Evolutionary conservation across 2,329 filamentous ascomycete species (phyloP), one percentile per base, ranked within the genome.

Genomic region (Malbranchea cinnamomea): DNA sequence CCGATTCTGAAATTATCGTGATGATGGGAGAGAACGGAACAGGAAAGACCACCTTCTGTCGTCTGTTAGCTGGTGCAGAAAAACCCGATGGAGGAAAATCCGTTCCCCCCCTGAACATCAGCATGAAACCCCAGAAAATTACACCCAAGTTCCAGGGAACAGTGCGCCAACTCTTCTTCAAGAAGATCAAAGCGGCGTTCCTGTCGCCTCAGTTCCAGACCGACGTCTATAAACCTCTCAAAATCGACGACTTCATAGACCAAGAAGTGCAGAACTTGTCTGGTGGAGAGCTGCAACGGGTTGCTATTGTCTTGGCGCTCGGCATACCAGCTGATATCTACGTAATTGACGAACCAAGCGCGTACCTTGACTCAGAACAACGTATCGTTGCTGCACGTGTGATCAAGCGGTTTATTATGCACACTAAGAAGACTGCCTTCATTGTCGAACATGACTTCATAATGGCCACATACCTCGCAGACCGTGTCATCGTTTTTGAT

Each of bases 21-120:
- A 92, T 98, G 83, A 95, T 98, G 89, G 89, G 89, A 44, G 87
- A 95, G 65, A 98, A 98, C 61, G 89, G 89, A 61, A 98, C 91
- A 20, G 91, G 91, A 56, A 94, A 98, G 69, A 98, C 89, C 2
- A 98, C 89, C 4, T 98, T 98, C 69, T 95, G 87, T 67, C 83
- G 78, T 53, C 78, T 98, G 63, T 68, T 98, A 42, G 89, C 89
- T 34, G 91, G 91, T 52, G 82, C 80, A 22, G 69, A 92, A 45
- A 87, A 94, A 62, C 89, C 91, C 6, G 91, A 98, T 47, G 74
- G 71, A 45, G 74, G 67, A 41, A 65, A 71, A 46, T 73, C 73
- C 47, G 71, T 98, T 10, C 89, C 89, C 10, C 74, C 81, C 44
- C 92, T 98, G 85, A 84, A 80, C 63, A 93, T 98, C 55, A 85